Evolutionary conservation across 495 filamentous ascomycete genomes (phyloP).

Genomic region (Cladorrhinum samala): DNA sequence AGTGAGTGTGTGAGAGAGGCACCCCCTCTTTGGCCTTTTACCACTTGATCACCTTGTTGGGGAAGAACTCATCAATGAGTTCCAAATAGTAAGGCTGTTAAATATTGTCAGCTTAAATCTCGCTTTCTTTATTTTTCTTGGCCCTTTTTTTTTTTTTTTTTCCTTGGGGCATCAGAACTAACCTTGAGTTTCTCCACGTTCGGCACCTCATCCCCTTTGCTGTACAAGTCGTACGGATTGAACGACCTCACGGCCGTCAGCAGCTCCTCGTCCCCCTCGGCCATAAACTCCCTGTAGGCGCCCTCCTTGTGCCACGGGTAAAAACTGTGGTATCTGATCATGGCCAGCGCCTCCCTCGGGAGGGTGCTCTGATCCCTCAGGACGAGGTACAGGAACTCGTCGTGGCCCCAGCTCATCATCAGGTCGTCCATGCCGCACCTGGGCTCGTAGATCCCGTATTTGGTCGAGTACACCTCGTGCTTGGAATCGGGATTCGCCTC

Average conservation of each 20-base stretch:
- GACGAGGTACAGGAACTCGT: slow-evolving; percentile 86
- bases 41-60: slow-evolving; percentile 70
- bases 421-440: slow-evolving; percentile 76
- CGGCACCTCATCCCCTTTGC: slow-evolving; percentile 79
- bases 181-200: slow-evolving; percentile 67
- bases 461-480: slow-evolving; percentile 61
- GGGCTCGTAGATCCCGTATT: slow-evolving; percentile 70
- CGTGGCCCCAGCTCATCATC: slow-evolving; percentile 88
- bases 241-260: slow-evolving; percentile 76
- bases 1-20: too few species aligned
- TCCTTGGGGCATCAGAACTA: too few species aligned
- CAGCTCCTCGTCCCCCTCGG: slow-evolving; percentile 72
- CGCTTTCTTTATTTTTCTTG: too few species aligned
- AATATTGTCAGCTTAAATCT: slow-evolving; percentile 2
- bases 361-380: slow-evolving; percentile 70
- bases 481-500: slow-evolving; percentile 59
- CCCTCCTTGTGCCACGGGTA: slow-evolving; percentile 82
- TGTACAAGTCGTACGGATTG: slow-evolving; percentile 88
- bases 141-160: too few species aligned
- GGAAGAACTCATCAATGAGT: slow-evolving; percentile 81
- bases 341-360: slow-evolving; percentile 74
- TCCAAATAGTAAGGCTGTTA: slow-evolving; percentile 71
- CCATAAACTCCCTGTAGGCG: slow-evolving; percentile 75
- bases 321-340: slow-evolving; percentile 87
- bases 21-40: slow-evolving; percentile 29